Evolutionary conservation across 352 stramenopile genomes (phyloP).

Genomic region (Blastocystis sp.): DNA sequence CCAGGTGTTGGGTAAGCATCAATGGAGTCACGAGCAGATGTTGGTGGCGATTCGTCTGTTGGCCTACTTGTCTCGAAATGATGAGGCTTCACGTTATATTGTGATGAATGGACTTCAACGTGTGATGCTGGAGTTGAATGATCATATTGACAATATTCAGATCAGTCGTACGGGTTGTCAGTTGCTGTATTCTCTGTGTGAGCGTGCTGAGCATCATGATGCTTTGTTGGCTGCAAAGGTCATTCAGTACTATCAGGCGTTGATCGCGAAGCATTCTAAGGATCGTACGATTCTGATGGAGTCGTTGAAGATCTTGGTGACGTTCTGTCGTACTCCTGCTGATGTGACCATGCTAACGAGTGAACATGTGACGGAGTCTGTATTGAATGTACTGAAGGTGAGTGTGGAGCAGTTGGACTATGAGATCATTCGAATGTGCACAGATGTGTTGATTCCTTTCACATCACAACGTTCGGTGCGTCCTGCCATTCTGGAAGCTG

Average conservation of each 20-base stretch:
- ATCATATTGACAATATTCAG: constrained; percentile 31
- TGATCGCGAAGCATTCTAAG: constrained; percentile 22
- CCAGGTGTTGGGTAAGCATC: constrained; percentile 44
- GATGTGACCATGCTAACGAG: constrained; percentile 37
- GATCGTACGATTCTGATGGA: constrained; percentile 58
- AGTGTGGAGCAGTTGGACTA: constrained; percentile 36
- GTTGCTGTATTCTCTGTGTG: constrained; percentile 50
- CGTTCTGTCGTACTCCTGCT: constrained; percentile 13
- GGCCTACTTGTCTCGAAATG: constrained; percentile 20
- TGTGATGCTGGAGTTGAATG: constrained; percentile 54
- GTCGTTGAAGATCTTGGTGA: constrained; percentile 37
- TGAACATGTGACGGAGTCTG: constrained; percentile 17
- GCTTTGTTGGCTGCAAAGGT: constrained; percentile 30
- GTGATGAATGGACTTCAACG: constrained; percentile 36
- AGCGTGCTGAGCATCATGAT: constrained; percentile 45
- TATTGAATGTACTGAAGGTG: constrained; percentile 7
- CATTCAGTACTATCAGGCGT: constrained; percentile 50
- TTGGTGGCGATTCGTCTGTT: constrained; percentile 43
- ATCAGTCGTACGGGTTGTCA: constrained; percentile 24
- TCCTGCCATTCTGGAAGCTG: not conserved
- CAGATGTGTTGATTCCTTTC: constrained; percentile 46
- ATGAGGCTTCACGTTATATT: constrained; percentile 37
- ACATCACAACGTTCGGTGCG: not conserved
- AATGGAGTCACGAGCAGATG: constrained; percentile 41
- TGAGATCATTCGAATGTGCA: constrained; percentile 46